These are phyloP conservation scores for Hypoxylon sp. DNA, from an alignment of 2,329 filamentous ascomycete genomes.

Conservation along the genomic window DNA sequence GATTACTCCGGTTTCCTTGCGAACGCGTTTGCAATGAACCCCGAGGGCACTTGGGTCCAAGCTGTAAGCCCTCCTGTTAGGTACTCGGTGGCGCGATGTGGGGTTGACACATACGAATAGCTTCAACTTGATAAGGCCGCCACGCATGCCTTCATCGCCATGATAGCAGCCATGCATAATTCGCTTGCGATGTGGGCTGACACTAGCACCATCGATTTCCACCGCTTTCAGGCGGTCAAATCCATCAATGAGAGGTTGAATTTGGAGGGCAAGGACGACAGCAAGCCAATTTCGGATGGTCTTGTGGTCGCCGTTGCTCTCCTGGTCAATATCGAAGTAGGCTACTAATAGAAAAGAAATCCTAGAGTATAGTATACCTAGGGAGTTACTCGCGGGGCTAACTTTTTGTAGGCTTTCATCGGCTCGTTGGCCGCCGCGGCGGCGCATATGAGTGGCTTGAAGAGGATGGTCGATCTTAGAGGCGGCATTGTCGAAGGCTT, in stretches of 20 bases:
- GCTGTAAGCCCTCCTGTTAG: constrained; percentile 46
- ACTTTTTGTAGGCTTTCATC: constrained; percentile 48
- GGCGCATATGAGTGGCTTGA: constrained; percentile 54
- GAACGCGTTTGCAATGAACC: constrained; percentile 55
- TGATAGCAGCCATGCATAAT: constrained; percentile 56
- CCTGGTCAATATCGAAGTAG: constrained; percentile 55
- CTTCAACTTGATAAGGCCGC: constrained; percentile 54
- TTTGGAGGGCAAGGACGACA: constrained; percentile 51
- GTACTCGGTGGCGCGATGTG: not conserved
- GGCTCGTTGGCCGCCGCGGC: constrained; percentile 52
- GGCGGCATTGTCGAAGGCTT: constrained; percentile 54
- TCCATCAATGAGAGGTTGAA: constrained; percentile 54
- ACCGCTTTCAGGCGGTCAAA: constrained; percentile 55
- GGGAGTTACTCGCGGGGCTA: not conserved
- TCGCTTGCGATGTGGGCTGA: constrained; percentile 54
- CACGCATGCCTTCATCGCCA: constrained; percentile 55
- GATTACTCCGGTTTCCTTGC: constrained; percentile 55
- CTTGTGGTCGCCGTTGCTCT: constrained; percentile 54
- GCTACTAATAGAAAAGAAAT: constrained; percentile 11
- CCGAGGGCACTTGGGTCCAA: constrained; percentile 53
- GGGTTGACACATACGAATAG: constrained; percentile 41
- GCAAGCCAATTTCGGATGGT: constrained; percentile 53
- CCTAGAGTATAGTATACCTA: not conserved
- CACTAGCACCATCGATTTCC: constrained; percentile 55
- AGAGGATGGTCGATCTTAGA: constrained; percentile 54